Base-by-base conservation (phyloP, 2,329 filamentous ascomycete species). In the Emergomyces pasteurianus region DNA sequence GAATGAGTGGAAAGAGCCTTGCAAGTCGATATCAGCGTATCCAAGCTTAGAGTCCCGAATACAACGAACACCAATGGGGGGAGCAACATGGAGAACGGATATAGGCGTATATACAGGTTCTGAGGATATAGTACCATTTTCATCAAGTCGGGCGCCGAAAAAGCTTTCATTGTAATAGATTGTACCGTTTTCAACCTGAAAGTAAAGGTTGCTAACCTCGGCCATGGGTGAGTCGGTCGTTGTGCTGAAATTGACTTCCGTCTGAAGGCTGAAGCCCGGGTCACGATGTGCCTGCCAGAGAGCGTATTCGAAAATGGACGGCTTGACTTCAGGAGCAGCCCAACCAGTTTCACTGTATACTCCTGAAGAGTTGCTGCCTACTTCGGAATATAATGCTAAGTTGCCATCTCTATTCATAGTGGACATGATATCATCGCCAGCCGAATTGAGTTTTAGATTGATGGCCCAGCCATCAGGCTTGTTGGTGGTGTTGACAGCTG, bases 51-150 rank as follows among this genome's bases (percentile, higher is more conserved):
- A 60, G 14, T 54, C 16, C 26, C 34, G 40, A 47, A 60, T 21
- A 36, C 58, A 60, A 36, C 58, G 58, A 14, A 60, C 38, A 2
- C 49, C 58, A 5, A 60, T 43, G 28, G 58, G 58, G n/a, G 49
- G 18, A 16, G 34, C 34, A 12, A 60, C 10, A 38, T 31, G n/a
- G 3, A 3, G 7, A n/a, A 36, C 4, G 40, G 1, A 2, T 28
- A 16, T n/a, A 5, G 2, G 7, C 21, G 4, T 7, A 23, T 57
- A 57, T 21, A 47, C 43, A 23, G 43, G 43, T 8, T 47, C 43
- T 26, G 43, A 47, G 21, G 8, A 9, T 8, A 47, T 8, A 10
- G 43, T 36, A n/a, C 16, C 50, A 21, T 31, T 34, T n/a, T 34
- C 18, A 3, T 36, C 50, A 28, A 14, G 28, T 14, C 31, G 40